Conservation (phyloP, 768 basidiomycete species). For the Boletus rubropictus region DNA sequence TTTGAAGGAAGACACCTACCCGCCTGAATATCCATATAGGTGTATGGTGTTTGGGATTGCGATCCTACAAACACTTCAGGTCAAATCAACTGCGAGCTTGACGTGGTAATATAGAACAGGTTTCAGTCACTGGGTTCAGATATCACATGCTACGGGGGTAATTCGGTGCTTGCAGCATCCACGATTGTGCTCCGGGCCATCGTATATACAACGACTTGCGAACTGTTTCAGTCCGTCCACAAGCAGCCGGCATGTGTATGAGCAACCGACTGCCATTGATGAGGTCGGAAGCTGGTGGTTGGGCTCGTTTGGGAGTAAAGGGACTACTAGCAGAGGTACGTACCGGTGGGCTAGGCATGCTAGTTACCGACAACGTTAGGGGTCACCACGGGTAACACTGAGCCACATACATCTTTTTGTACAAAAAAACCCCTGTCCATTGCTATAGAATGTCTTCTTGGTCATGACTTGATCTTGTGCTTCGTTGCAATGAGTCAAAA, state of each 20-base stretch:
- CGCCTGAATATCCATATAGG: background rate
- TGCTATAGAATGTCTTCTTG: no score
- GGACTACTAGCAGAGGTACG: background rate
- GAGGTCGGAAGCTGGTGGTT: background rate
- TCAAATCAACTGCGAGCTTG: background rate
- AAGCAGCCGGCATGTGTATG: background rate
- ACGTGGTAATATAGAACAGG: background rate
- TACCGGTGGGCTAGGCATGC: no score
- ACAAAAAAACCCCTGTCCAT: no score
- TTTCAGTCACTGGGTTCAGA: background rate
- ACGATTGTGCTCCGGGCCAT: background rate
- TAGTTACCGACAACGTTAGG: no score
- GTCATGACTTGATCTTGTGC: no score
- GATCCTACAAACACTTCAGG: background rate
- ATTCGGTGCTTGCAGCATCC: background rate
- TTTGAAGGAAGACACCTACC: background rate
- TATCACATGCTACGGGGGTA: background rate
- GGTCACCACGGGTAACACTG: no score
- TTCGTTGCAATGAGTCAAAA: no score
- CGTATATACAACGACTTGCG: background rate
- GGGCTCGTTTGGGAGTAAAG: background rate
- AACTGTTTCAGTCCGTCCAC: background rate
- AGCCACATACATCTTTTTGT: no score
- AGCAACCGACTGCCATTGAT: background rate
- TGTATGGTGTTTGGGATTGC: no score